phyloP scores from a whole-genome alignment of 2,329 filamentous ascomycete genomes.

The Aspergillus sp. region DNA sequence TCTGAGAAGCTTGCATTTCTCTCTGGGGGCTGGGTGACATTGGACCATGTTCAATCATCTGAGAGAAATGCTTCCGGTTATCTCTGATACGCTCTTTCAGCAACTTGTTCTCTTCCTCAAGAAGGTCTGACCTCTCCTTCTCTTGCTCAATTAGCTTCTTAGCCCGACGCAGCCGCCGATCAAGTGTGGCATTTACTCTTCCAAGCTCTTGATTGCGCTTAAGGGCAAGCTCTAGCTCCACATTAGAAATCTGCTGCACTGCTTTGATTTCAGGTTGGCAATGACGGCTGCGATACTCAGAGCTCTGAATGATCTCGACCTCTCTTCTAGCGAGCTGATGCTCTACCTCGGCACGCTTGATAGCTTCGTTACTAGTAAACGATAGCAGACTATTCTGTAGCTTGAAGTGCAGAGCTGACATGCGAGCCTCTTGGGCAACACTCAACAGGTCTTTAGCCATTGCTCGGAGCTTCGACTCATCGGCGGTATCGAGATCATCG shows the following conservation, averaged over 20 bases:
- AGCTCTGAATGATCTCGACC: conserved; percentile 77
- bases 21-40: conserved; percentile 60
- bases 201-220: conserved; percentile 66
- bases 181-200: conserved; percentile 65
- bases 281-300: conserved; percentile 69
- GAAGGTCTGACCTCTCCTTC: conserved; percentile 68
- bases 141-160: conserved; percentile 78
- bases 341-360: conserved; percentile 85
- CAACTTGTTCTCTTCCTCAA: conserved; percentile 75
- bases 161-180: conserved; percentile 68
- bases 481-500: conserved; percentile 56
- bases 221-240: conserved; percentile 63
- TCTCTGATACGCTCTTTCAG: conserved; percentile 83
- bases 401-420: conserved; percentile 86
- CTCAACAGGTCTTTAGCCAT: conserved; percentile 58
- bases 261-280: conserved; percentile 54
- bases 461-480: conserved; percentile 54
- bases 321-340: conserved; percentile 88
- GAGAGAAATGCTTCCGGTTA: conserved; percentile 83
- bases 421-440: conserved; percentile 68
- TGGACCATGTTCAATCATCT: conserved; percentile 74
- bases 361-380: conserved; percentile 80
- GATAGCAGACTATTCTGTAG: conserved; percentile 82
- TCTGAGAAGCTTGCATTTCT: conserved; percentile 50
- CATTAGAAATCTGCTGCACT: conserved; percentile 39